A percentile compares a stretch with the other conserved stretches of the same genome.
These are phyloP conservation scores for Phalaenopsis equestris DNA, from an alignment of 106 monocot genomes.

Conservation along the genomic window DNA sequence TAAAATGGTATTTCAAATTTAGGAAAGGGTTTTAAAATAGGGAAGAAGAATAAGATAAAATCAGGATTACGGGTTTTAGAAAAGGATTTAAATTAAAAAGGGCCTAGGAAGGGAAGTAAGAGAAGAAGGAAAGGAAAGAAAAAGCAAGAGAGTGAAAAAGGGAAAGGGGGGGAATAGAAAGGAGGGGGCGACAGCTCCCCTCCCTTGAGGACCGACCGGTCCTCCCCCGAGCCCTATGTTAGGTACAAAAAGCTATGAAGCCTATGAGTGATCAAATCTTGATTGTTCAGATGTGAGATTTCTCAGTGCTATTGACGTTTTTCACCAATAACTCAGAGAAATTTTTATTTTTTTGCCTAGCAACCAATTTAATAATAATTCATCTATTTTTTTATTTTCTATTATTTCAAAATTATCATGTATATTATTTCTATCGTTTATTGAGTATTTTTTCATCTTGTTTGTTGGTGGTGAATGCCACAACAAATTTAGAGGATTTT, in stretches of 20 bases:
- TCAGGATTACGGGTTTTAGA: too few species aligned
- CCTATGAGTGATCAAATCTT: neutral
- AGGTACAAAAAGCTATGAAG: neutral
- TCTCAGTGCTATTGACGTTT: neutral
- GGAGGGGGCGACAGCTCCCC: too few species aligned
- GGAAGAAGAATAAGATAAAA: too few species aligned
- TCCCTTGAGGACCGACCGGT: too few species aligned
- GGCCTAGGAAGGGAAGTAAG: too few species aligned
- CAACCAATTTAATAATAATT: neutral
- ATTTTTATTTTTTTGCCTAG: neutral
- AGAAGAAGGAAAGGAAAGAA: too few species aligned
- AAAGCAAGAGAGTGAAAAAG: too few species aligned
- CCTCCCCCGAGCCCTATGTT: neutral
- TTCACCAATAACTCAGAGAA: neutral
- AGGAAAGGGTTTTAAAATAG: too few species aligned
- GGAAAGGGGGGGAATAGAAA: too few species aligned
- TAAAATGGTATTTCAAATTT: too few species aligned
- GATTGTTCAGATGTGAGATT: neutral
- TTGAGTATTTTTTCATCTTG: neutral
- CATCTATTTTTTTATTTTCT: neutral
- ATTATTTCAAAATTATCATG: neutral
- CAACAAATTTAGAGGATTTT: neutral
- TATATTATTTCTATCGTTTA: neutral
- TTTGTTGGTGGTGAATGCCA: neutral
- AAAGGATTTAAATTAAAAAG: too few species aligned